Evolutionary conservation across 1,284 basidiomycete species (phyloP).

Genomic region (Ganoderma lingzhi): DNA sequence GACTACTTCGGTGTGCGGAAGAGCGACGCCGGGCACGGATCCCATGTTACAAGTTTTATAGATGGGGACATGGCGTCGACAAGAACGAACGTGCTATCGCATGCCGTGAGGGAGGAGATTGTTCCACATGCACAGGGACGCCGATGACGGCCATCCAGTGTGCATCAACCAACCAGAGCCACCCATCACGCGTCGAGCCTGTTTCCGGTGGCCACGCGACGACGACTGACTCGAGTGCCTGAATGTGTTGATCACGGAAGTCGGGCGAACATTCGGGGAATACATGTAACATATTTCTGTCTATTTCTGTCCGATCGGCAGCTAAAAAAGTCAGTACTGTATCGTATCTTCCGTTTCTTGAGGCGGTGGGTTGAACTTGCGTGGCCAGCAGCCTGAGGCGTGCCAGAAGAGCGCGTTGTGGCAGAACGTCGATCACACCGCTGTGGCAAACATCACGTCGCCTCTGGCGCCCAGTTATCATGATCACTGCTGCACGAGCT

Average conservation of each 20-base stretch:
- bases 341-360: background rate
- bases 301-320: background rate
- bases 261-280: background rate
- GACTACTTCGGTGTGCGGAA: slow-evolving; percentile 12
- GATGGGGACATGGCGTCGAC: background rate
- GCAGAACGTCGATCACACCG: too few species aligned
- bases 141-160: slow-evolving; percentile 24
- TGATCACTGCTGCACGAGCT: background rate
- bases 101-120: slow-evolving; percentile 22
- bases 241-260: background rate
- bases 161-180: slow-evolving; percentile 28
- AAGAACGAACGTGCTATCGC: slow-evolving; percentile 36
- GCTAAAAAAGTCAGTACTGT: background rate
- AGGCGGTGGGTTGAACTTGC: background rate
- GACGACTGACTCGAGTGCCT: background rate
- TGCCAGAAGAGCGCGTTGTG: background rate
- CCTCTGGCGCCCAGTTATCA: background rate
- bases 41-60: slow-evolving; percentile 15
- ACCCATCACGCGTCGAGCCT: slow-evolving; percentile 22
- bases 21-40: slow-evolving; percentile 15
- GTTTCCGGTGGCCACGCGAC: background rate
- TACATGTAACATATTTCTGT: background rate
- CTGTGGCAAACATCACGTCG: background rate
- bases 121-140: slow-evolving; percentile 29
- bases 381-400: background rate